Evolutionary conservation across 2,329 filamentous ascomycete genomes (phyloP).

Genomic region (Corinectria fuckeliana): DNA sequence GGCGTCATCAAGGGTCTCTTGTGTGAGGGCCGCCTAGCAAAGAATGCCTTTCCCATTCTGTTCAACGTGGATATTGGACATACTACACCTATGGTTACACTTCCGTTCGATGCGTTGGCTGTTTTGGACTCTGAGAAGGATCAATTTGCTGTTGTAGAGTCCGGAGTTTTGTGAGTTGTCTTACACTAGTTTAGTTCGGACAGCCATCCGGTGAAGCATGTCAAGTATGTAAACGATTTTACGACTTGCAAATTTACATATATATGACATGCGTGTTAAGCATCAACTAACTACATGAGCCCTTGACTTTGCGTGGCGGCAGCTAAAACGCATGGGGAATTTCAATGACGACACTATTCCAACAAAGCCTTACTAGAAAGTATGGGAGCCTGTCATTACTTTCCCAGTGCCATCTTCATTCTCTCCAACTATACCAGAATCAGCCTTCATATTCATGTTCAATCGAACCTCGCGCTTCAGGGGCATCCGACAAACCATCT

Average conservation of each 20-base stretch:
- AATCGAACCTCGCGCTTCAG: background rate
- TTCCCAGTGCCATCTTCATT: background rate
- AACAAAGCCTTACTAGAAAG: too few relatives aligned
- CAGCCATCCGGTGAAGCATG: too few relatives aligned
- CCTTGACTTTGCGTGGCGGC: background rate
- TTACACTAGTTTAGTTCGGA: background rate
- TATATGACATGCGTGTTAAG: background rate
- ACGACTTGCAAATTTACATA: background rate
- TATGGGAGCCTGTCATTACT: background rate
- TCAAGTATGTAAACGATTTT: background rate
- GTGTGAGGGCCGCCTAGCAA: conserved; percentile 43
- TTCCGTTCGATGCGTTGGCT: conserved; percentile 48
- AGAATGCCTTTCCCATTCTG: conserved; percentile 47
- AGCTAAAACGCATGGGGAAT: background rate
- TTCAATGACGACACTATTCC: background rate
- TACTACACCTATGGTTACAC: conserved; percentile 49
- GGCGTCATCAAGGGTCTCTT: conserved; percentile 42
- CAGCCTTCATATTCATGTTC: background rate
- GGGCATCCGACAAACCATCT: background rate
- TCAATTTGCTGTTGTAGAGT: conserved; percentile 42
- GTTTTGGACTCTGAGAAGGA: conserved; percentile 47
- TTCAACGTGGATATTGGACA: conserved; percentile 53
- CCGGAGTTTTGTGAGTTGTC: conserved; percentile 20
- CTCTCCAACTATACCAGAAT: background rate
- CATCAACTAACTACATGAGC: background rate